phyloP scores from a whole-genome alignment of 805 yeast species.

The Metschnikowia gelsemii region DNA sequence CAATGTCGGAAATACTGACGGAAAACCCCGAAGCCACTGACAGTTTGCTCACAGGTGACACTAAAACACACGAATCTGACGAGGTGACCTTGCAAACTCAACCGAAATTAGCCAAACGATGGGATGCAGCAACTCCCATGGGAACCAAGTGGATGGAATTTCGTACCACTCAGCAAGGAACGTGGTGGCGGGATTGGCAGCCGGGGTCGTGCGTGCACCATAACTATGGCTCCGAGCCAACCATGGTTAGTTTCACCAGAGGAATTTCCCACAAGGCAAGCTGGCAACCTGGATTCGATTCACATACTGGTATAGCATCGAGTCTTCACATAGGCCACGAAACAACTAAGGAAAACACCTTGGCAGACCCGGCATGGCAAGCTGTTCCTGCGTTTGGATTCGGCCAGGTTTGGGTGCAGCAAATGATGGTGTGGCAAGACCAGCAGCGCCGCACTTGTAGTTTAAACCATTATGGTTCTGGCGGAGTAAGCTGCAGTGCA shows the following conservation, averaged over 20 bases:
- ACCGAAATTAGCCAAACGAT: too few species aligned
- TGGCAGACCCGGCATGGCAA: not conserved
- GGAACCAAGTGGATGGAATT: conserved; percentile 3
- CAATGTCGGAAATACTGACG: too few species aligned
- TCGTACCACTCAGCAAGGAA: not conserved
- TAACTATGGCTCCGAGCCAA: not conserved
- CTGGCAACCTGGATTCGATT: not conserved
- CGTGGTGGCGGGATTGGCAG: conserved; percentile 4
- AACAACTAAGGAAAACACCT: not conserved
- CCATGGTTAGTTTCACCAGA: not conserved
- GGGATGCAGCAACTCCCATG: too few species aligned
- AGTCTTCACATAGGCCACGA: not conserved
- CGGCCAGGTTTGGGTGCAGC: conserved; percentile 11
- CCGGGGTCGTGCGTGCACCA: conserved; percentile 5
- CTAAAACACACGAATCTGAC: too few species aligned
- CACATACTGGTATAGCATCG: not conserved
- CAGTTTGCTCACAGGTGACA: too few species aligned
- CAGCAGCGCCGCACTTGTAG: conserved; percentile 4
- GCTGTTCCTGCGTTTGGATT: conserved; percentile 3
- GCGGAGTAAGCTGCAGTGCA: conserved; percentile 2
- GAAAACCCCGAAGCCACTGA: too few species aligned
- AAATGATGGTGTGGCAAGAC: conserved; percentile 13
- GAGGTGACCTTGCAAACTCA: too few species aligned
- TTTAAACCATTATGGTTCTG: not conserved
- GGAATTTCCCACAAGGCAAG: not conserved